A percentile compares a stretch with the other conserved stretches of the same genome.
Conservation (phyloP, 495 filamentous ascomycete genomes). For the Penicillium tannophilum region DNA sequence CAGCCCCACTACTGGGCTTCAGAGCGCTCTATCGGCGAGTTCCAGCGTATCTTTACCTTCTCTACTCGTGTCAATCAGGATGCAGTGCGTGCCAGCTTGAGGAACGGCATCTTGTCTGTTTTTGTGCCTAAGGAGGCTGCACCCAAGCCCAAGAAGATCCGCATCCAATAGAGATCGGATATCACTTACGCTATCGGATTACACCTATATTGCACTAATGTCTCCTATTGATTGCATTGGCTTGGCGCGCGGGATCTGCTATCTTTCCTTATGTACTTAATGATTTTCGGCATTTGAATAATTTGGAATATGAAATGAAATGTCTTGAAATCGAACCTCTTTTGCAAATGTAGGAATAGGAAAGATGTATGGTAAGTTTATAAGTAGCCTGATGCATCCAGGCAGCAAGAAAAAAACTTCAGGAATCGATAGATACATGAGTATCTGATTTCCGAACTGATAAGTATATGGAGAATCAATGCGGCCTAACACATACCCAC, state of each 20-base stretch:
- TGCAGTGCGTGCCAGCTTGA: slow-evolving; percentile 69
- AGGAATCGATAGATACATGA: background rate
- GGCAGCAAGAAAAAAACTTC: background rate
- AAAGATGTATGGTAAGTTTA: no score
- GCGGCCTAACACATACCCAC: no score
- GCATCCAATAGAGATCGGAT: slow-evolving; percentile 3
- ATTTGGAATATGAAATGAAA: background rate
- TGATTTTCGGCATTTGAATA: background rate
- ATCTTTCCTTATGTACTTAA: background rate
- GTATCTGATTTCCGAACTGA: no score
- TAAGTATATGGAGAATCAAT: no score
- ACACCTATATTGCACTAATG: background rate
- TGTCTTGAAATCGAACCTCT: background rate
- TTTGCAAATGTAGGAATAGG: background rate
- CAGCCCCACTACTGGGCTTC: slow-evolving; percentile 72
- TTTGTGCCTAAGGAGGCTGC: slow-evolving; percentile 11
- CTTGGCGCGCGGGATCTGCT: background rate
- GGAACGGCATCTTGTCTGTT: slow-evolving; percentile 30
- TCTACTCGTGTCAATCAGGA: slow-evolving; percentile 75
- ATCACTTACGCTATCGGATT: background rate
- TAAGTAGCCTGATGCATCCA: no score
- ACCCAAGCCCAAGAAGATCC: slow-evolving; percentile 11
- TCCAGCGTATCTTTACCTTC: slow-evolving; percentile 80
- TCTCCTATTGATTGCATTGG: background rate
- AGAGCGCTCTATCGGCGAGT: slow-evolving; percentile 80